Percentiles rank a stretch among this genome's conserved stretches.
Conservation (phyloP, 2,329 filamentous ascomycete genomes). For the Thielaviopsis euricoi region DNA sequence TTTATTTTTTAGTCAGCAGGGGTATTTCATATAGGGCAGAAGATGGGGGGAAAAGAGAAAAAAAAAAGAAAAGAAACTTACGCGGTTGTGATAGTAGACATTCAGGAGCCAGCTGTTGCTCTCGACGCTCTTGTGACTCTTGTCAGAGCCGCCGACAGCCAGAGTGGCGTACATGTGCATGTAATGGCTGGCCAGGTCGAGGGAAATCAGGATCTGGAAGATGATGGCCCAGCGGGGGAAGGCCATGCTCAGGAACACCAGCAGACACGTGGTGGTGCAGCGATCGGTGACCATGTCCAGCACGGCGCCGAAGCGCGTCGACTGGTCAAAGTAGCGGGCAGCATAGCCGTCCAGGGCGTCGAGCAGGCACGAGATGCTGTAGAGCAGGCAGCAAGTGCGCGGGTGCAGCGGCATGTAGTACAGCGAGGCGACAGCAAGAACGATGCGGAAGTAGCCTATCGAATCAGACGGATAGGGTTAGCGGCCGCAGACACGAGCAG, state of each 20-base stretch:
- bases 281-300: constrained; percentile 98
- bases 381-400: constrained; percentile 81
- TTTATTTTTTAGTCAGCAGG: background rate
- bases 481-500: background rate
- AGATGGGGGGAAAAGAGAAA: background rate
- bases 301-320: constrained; percentile 87
- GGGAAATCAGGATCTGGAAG: constrained; percentile 81
- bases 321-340: constrained; percentile 67
- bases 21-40: background rate
- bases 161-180: constrained; percentile 98
- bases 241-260: constrained; percentile 87
- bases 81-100: constrained; percentile 94
- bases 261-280: constrained; percentile 85
- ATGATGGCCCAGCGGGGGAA: constrained; percentile 89
- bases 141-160: constrained; percentile 65
- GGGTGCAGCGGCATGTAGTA: constrained; percentile 99
- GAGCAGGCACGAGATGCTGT: constrained; percentile 85
- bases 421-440: constrained; percentile 75
- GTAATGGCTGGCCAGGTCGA: constrained; percentile 93
- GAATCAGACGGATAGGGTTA: background rate
- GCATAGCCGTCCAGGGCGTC: constrained; percentile 90
- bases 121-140: constrained; percentile 86
- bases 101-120: constrained; percentile 79
- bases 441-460: constrained; percentile 58
- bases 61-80: constrained; percentile 26